A percentile compares a stretch with the other conserved stretches of the same genome.
These are phyloP conservation scores for Gentiana dahurica DNA, from an alignment of 257 asterid species.

Conservation along the genomic window DNA sequence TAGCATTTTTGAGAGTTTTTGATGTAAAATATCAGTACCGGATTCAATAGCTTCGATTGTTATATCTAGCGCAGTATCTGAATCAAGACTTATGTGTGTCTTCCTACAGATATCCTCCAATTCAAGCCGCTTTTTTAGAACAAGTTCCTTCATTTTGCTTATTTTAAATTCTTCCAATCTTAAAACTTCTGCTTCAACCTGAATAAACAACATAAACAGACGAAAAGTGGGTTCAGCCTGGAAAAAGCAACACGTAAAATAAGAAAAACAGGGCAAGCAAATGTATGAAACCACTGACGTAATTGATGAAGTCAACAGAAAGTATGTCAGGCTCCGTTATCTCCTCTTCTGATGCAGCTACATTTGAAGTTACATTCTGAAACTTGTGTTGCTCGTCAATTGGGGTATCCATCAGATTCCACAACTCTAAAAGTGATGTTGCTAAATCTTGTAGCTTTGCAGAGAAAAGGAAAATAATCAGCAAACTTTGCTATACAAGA, in stretches of 20 bases:
- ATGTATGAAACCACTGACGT: slow-evolving; percentile 35
- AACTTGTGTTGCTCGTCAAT: slow-evolving; percentile 73
- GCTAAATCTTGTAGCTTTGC: slow-evolving; percentile 83
- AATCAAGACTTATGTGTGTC: slow-evolving; percentile 64
- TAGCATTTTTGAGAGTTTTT: slow-evolving; percentile 1
- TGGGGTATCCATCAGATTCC: slow-evolving; percentile 99
- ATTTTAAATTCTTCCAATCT: slow-evolving; percentile 80
- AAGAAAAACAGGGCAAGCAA: neutral
- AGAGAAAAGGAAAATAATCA: slow-evolving; percentile 8
- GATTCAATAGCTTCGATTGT: slow-evolving; percentile 81
- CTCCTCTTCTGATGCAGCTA: slow-evolving; percentile 90
- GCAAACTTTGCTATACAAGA: slow-evolving; percentile 7
- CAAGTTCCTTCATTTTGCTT: slow-evolving; percentile 96
- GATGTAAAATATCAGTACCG: slow-evolving; percentile 32
- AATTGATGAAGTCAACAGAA: slow-evolving; percentile 49
- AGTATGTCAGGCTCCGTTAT: slow-evolving; percentile 79
- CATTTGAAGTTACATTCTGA: slow-evolving; percentile 78
- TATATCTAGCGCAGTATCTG: slow-evolving; percentile 45
- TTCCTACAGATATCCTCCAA: slow-evolving; percentile 78
- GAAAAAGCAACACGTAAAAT: neutral
- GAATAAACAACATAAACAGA: neutral
- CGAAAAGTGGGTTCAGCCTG: too few species aligned
- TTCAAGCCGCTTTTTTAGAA: slow-evolving; percentile 81
- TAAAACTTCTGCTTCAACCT: slow-evolving; percentile 87
- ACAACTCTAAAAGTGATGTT: slow-evolving; percentile 76